A percentile compares a stretch with the other conserved stretches of the same genome.
Conservation (phyloP, 2,329 filamentous ascomycete genomes). For the Aspergillus spinulosporus region DNA sequence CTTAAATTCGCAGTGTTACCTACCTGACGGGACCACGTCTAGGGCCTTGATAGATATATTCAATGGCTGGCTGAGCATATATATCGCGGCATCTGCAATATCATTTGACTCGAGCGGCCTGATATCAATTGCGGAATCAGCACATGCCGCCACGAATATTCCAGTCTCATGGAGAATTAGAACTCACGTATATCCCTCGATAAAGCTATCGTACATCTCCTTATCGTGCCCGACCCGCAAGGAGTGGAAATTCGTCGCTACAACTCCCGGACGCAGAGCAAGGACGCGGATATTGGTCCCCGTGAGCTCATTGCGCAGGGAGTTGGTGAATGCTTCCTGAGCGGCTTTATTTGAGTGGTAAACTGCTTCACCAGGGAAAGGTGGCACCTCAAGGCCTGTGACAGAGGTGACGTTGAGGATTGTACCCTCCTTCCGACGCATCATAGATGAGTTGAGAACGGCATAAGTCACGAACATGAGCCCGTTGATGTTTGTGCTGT, state of each 20-base stretch:
- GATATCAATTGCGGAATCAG: too few species aligned
- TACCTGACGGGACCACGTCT: slow-evolving; percentile 49
- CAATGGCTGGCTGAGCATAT: slow-evolving; percentile 45
- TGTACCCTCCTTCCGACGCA: slow-evolving; percentile 41
- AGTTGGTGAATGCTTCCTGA: slow-evolving; percentile 53
- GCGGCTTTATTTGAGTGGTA: slow-evolving; percentile 52
- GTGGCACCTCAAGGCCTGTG: slow-evolving; percentile 51
- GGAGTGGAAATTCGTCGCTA: slow-evolving; percentile 52
- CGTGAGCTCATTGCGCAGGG: slow-evolving; percentile 50
- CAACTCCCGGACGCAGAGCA: slow-evolving; percentile 49
- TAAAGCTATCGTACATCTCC: slow-evolving; percentile 45
- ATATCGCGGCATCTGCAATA: slow-evolving; percentile 46
- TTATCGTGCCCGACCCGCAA: slow-evolving; percentile 49
- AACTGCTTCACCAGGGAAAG: slow-evolving; percentile 52
- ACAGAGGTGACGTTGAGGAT: slow-evolving; percentile 53
- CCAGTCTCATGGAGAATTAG: background rate
- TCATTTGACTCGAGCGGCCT: slow-evolving; percentile 45
- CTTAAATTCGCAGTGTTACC: background rate
- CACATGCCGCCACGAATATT: background rate
- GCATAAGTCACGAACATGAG: slow-evolving; percentile 50
- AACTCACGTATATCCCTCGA: slow-evolving; percentile 44
- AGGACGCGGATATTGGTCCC: slow-evolving; percentile 52
- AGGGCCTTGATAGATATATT: slow-evolving; percentile 50
- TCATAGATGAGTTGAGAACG: slow-evolving; percentile 48
- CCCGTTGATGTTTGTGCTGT: slow-evolving; percentile 51